Evolutionary conservation across 345 rosid species (phyloP).

Genomic region (Eutrema japonicum): DNA sequence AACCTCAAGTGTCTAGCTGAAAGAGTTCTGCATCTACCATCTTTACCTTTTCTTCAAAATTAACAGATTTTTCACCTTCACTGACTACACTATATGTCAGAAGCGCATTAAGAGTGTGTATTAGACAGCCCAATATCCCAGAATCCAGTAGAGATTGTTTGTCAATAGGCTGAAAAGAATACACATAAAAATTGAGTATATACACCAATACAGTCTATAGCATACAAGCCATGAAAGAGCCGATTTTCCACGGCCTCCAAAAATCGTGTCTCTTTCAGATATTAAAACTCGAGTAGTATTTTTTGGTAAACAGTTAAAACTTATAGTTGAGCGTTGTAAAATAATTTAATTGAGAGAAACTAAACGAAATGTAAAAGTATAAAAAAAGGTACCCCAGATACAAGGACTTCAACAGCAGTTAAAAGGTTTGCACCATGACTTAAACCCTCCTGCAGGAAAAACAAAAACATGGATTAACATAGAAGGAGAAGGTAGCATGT

Average conservation of each 20-base stretch:
- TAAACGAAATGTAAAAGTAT: slow-evolving; percentile 14
- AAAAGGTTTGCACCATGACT: slow-evolving; percentile 87
- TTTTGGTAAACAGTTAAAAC: slow-evolving; percentile 6
- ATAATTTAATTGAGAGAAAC: neutral
- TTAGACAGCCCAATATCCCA: slow-evolving; percentile 93
- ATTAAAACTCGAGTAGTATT: neutral
- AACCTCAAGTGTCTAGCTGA: slow-evolving; percentile 73
- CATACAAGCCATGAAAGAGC: slow-evolving; percentile 18
- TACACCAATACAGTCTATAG: slow-evolving; percentile 14
- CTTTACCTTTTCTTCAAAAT: slow-evolving; percentile 48
- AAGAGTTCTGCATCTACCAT: slow-evolving; percentile 42
- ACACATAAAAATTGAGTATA: slow-evolving; percentile 22
- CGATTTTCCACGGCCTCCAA: slow-evolving; percentile 23
- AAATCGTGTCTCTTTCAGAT: slow-evolving; percentile 12
- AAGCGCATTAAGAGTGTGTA: slow-evolving; percentile 74
- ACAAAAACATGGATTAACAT: slow-evolving; percentile 29
- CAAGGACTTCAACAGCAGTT: slow-evolving; percentile 86
- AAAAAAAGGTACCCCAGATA: slow-evolving; percentile 74
- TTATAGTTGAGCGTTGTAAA: slow-evolving; percentile 9
- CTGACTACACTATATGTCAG: slow-evolving; percentile 54
- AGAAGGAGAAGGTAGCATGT: slow-evolving; percentile 5
- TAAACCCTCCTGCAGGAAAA: slow-evolving; percentile 69
- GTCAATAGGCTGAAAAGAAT: slow-evolving; percentile 72
- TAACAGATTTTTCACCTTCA: slow-evolving; percentile 41
- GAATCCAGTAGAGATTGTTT: slow-evolving; percentile 95